Evolutionary conservation across 345 rosid genomes (phyloP), one percentile per base, ranked within the genome.

Genomic region (Arabidopsis suecica): DNA sequence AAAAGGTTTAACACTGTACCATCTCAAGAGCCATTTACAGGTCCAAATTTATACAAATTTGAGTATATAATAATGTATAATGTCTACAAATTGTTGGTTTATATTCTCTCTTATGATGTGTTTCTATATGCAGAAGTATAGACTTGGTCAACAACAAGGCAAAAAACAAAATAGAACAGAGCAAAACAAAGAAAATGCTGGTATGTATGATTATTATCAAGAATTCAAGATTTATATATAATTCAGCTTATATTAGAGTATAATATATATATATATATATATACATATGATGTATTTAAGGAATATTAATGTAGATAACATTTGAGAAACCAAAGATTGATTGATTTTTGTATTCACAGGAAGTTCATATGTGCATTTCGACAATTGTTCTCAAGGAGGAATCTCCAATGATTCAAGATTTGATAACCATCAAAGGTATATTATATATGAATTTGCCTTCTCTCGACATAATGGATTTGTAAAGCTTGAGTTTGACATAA

Each of bases 11-110:
- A 94, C 98, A 32, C 59, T 91, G 77, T 94, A 89, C 79, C 98
- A 94, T 83, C 82, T 91, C 68, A 94, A 91, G 84, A 91, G 97
- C 78, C 98, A 94, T 82, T 78, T 94, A 50, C 98, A 94, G 98
- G 98, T 91, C 53, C 11, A 8, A 0, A 22, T 28, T n/a, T 23
- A 28, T 51, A 7, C 9, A 38, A 55, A 56, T 36, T 65, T 33
- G 8, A 9, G 22, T 42, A 3, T 34, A 50, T 33, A 13, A 11
- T 57, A 41, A 0, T 12, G 23, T 71, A 8, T 37, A 23, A 16
- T 23, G 40, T 2, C 3, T 16, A 16, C 18, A 16, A 45, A 0
- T 60, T 53, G 2, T 72, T 10, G 16, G 4, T 22, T 16, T n/a
- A 61, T 45, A 13, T 9, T 56, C 49, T 56, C n/a, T 45, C 54